phyloP scores from a whole-genome alignment of 106 monocot genomes.

The Alisma plantagoaquatica region DNA sequence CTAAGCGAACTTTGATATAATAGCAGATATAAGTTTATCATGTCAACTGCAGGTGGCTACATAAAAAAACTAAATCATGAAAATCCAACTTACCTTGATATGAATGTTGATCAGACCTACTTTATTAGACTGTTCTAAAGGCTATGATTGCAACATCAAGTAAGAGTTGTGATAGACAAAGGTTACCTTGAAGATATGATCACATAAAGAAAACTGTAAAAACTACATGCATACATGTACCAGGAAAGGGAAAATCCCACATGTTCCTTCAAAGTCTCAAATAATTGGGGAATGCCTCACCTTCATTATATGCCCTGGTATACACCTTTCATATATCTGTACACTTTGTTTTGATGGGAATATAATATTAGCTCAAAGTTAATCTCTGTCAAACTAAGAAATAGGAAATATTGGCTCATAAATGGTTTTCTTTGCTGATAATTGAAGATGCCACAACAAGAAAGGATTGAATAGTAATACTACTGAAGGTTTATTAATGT shows the following conservation, averaged over 20 bases:
- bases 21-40: too few species aligned
- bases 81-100: constrained; percentile 56
- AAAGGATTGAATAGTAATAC: too few species aligned
- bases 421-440: neutral
- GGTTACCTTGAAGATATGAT: constrained; percentile 47
- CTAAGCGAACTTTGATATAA: too few species aligned
- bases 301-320: constrained; percentile 91
- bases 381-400: too few species aligned
- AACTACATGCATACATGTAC: too few species aligned
- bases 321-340: constrained; percentile 78
- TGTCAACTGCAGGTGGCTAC: too few species aligned
- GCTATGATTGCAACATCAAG: constrained; percentile 81
- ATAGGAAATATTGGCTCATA: neutral
- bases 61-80: too few species aligned
- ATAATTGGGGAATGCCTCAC: constrained; percentile 24
- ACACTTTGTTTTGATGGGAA: too few species aligned
- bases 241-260: neutral
- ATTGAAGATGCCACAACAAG: neutral
- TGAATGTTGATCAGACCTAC: constrained; percentile 76
- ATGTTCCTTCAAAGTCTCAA: neutral
- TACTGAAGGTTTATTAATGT: too few species aligned
- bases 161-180: constrained; percentile 54
- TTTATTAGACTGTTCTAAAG: constrained; percentile 84
- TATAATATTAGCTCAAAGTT: too few species aligned
- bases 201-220: too few species aligned